Base-by-base conservation (phyloP, 768 basidiomycete species). In the Mycena albidolilacea region DNA sequence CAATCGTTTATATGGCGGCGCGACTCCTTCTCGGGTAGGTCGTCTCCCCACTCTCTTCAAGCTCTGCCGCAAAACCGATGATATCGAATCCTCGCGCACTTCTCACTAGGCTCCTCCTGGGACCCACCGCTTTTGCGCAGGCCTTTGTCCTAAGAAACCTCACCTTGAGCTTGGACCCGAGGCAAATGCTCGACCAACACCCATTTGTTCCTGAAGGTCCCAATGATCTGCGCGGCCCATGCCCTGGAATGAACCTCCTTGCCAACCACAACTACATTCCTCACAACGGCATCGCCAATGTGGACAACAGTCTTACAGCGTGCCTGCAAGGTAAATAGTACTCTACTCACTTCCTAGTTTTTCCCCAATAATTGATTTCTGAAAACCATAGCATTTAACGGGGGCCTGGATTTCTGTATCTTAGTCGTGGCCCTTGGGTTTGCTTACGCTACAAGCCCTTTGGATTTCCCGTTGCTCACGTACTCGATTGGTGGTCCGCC, bases 121-220 rank as follows among this genome's bases (percentile, higher is more conserved):
- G 46, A 48, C 15, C 1, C 46, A 48, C 46, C 15, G 15, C 46
- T 15, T 48, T 48, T 48, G 14, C 11, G 46, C 11, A 48, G 46
- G 46, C 46, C 46, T 48, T 48, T 48, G 14, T 48, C 15, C 46
- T 48, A 17, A 12, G 46, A 17, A 48, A 48, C 46, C 46, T 48
- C 46, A 48, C 46, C 46, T 48, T 48, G 46, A 48, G 46, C 46
- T 48, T 48, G 46, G 46, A 48, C n/a, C 46, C 46, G 46, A 48
- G 17, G 17, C 46, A 48, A 48, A 15, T 48, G 46, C 11, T 15
- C 46, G 17, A 48, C 46, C 46, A 48, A 48, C 46, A 48, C 46
- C 46, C 46, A 48, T 48, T 48, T 48, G 46, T 48, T 48, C 46
- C 46, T 3, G 46, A 48, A 48, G 46, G 46, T 19, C 5, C 46